These are phyloP conservation scores for Nemania serpens DNA, from an alignment of 2,329 filamentous ascomycete species.

Conservation along the genomic window DNA sequence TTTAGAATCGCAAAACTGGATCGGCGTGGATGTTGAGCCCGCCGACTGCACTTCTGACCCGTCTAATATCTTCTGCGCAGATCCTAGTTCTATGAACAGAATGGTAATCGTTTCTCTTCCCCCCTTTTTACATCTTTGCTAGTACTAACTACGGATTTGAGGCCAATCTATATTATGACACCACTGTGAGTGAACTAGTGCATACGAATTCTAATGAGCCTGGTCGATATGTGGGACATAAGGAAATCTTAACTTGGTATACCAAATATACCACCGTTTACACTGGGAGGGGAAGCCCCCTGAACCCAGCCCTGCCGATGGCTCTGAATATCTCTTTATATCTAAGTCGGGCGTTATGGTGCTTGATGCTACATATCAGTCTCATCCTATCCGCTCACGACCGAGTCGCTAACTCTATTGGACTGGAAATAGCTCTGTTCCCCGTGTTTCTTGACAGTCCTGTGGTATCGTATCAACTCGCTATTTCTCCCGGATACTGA, in stretches of 20 bases:
- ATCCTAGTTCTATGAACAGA: neutral
- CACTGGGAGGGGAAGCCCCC: too few relatives aligned
- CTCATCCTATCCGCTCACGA: too few relatives aligned
- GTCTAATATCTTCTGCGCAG: neutral
- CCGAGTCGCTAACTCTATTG: too few relatives aligned
- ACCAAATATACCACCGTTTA: too few relatives aligned
- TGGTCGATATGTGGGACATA: too few relatives aligned
- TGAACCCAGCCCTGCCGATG: too few relatives aligned
- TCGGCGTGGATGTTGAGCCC: neutral
- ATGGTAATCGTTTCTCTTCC: neutral
- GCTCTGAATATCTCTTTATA: too few relatives aligned
- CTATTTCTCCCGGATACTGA: neutral
- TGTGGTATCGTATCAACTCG: neutral
- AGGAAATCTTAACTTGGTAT: too few relatives aligned
- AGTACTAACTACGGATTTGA: neutral
- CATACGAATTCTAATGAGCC: neutral
- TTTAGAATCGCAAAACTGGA: conserved; percentile 1
- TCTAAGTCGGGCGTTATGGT: too few relatives aligned
- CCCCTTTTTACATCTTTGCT: too few relatives aligned
- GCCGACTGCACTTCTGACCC: neutral
- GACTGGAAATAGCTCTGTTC: too few relatives aligned
- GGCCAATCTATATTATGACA: neutral
- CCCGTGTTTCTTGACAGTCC: neutral
- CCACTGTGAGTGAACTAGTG: neutral
- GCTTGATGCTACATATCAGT: too few relatives aligned